Percentiles rank a stretch among this genome's conserved stretches.
Evolutionary conservation across 2,329 filamentous ascomycete species (phyloP).

Genomic region (Lecanosticta acicola): DNA sequence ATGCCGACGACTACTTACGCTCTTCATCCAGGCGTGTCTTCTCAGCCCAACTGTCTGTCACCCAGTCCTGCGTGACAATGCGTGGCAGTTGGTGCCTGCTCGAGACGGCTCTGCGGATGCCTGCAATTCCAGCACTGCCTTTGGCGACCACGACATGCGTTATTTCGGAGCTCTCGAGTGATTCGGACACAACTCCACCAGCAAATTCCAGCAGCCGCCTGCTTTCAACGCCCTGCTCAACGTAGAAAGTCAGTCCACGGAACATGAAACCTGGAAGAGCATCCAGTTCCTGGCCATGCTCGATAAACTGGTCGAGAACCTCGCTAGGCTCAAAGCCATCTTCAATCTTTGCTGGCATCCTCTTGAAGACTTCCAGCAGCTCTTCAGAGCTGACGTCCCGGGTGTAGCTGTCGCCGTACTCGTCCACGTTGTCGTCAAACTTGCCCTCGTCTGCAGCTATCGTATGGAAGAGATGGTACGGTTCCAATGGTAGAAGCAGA

Average conservation of each 20-base stretch:
- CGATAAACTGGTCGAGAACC: constrained; percentile 53
- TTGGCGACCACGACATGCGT: constrained; percentile 66
- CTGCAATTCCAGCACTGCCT: constrained; percentile 39
- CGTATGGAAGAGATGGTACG: constrained; percentile 66
- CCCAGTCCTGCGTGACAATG: constrained; percentile 65
- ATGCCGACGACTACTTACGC: constrained; percentile 4
- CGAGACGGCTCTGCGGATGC: constrained; percentile 16
- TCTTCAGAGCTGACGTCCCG: constrained; percentile 62
- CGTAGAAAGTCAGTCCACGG: constrained; percentile 41
- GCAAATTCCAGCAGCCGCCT: constrained; percentile 54
- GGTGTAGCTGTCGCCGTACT: constrained; percentile 76
- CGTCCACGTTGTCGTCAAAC: constrained; percentile 62
- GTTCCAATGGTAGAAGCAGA: constrained; percentile 60
- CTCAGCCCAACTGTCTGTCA: constrained; percentile 74
- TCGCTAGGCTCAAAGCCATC: constrained; percentile 42
- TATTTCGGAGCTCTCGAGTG: constrained; percentile 48
- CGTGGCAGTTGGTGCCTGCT: constrained; percentile 52
- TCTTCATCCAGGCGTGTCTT: constrained; percentile 77
- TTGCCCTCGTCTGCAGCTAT: constrained; percentile 51
- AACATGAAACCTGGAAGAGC: constrained; percentile 40
- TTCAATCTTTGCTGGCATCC: constrained; percentile 49
- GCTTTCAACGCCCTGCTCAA: constrained; percentile 28
- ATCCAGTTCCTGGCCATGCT: constrained; percentile 51
- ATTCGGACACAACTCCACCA: constrained; percentile 54
- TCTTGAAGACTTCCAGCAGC: constrained; percentile 47